phyloP scores from a whole-genome alignment of 331 rosid genomes.

The Phaseolus coccineus region DNA sequence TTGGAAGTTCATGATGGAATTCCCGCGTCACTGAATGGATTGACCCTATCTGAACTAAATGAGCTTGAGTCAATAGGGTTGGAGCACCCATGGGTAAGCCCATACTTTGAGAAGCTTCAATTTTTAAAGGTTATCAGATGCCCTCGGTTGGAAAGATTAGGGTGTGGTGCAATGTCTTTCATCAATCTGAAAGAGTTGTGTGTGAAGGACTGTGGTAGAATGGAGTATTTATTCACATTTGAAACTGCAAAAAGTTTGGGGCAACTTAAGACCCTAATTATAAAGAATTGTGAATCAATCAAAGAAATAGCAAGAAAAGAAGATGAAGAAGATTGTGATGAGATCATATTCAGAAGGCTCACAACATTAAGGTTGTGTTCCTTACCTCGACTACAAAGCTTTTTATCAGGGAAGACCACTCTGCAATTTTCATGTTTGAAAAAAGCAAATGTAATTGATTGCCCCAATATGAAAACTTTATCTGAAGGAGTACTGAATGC shows the following conservation, averaged over 20 bases:
- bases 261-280: not conserved
- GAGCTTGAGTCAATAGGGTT: slow-evolving; percentile 3
- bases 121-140: fast-evolving
- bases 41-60: not conserved
- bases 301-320: not conserved
- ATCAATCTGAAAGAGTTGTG: not conserved
- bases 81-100: not conserved
- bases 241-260: not conserved
- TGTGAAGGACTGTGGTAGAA: not conserved
- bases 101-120: not conserved
- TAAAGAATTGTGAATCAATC: not conserved
- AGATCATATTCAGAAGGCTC: not conserved
- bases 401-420: not conserved
- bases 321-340: not conserved
- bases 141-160: not conserved
- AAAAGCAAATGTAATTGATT: not conserved
- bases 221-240: not conserved
- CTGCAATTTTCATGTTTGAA: not conserved
- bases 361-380: not conserved
- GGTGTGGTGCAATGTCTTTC: not conserved
- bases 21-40: not conserved
- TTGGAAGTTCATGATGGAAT: not conserved
- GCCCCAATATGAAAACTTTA: not conserved
- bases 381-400: not conserved
- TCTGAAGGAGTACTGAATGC: not conserved